phyloP scores from a whole-genome alignment of 2,329 filamentous ascomycete genomes.

The Colletotrichum sublineola region DNA sequence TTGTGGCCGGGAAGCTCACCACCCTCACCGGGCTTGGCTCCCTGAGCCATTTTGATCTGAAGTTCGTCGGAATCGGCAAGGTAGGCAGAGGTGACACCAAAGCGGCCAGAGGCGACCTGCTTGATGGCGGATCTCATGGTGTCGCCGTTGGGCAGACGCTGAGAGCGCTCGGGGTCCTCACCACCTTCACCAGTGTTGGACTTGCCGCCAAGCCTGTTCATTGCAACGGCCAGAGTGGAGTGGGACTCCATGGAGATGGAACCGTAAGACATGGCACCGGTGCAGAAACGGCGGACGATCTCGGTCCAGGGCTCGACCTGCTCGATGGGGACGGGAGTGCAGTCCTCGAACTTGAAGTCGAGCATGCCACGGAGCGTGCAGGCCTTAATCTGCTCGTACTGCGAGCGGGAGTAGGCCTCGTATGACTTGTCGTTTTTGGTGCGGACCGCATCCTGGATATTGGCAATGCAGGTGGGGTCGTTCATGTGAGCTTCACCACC shows the following conservation, averaged over 20 bases:
- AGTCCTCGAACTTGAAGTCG: conserved; percentile 95
- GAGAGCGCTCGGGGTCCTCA: conserved; percentile 91
- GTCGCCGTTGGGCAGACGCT: conserved; percentile 89
- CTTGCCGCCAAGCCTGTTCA: conserved; percentile 97
- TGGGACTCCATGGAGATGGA: conserved; percentile 99
- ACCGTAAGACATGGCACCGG: conserved; percentile 98
- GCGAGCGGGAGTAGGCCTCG: conserved; percentile 92
- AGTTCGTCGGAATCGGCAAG: conserved; percentile 95
- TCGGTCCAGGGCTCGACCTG: conserved; percentile 99
- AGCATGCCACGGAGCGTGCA: conserved; percentile 95
- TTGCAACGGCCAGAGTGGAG: conserved; percentile 93
- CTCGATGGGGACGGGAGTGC: conserved; percentile 88
- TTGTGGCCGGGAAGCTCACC: conserved; percentile 98
- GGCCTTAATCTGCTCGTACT: conserved; percentile 96
- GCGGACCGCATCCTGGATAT: conserved; percentile 95
- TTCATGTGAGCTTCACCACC: conserved; percentile 96
- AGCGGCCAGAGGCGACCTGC: conserved; percentile 95
- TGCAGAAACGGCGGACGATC: conserved; percentile 95
- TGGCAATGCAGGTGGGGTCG: conserved; percentile 93
- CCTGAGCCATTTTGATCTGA: conserved; percentile 99
- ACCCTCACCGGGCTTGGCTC: conserved; percentile 97
- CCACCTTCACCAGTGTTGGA: conserved; percentile 98
- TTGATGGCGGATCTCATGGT: conserved; percentile 98
- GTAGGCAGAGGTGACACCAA: conserved; percentile 95
- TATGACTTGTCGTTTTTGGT: conserved; percentile 99